These are phyloP conservation scores for Oropetium thomaeum DNA, from an alignment of 176 grass and related monocot genomes.

Conservation along the genomic window DNA sequence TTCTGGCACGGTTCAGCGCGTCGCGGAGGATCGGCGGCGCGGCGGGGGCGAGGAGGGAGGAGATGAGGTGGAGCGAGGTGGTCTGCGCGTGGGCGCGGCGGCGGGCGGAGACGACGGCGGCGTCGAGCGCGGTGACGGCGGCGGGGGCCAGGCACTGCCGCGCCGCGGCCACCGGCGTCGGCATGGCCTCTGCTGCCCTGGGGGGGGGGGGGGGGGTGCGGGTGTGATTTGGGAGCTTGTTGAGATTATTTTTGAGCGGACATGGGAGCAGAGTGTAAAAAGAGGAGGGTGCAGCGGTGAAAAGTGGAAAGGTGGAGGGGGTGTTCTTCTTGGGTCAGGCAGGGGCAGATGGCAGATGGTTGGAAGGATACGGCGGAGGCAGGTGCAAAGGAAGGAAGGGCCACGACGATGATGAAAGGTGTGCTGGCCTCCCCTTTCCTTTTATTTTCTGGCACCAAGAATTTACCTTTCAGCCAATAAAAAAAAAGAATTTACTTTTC, in stretches of 20 bases:
- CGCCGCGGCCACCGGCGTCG: conserved; percentile 64
- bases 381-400: too few species aligned
- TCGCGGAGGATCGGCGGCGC: conserved; percentile 57
- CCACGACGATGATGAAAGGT: too few species aligned
- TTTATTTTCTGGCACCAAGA: too few species aligned
- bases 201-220: too few species aligned
- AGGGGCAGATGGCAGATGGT: too few species aligned
- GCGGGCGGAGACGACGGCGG: conserved; percentile 38
- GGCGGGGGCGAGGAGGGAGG: conserved; percentile 40
- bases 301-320: conserved; percentile 19
- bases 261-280: conserved; percentile 54
- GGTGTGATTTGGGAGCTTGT: not conserved
- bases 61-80: conserved; percentile 79
- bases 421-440: too few species aligned
- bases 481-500: too few species aligned
- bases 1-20: conserved; percentile 63
- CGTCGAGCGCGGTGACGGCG: conserved; percentile 30
- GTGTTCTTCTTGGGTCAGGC: not conserved
- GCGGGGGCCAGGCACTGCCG: conserved; percentile 44
- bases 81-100: conserved; percentile 66
- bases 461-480: too few species aligned
- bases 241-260: conserved; percentile 2
- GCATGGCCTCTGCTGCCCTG: too few species aligned
- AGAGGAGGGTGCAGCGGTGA: not conserved
- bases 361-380: too few species aligned